Base-by-base conservation (phyloP, 2,329 filamentous ascomycete species). In the Colletotrichum shisoi region DNA sequence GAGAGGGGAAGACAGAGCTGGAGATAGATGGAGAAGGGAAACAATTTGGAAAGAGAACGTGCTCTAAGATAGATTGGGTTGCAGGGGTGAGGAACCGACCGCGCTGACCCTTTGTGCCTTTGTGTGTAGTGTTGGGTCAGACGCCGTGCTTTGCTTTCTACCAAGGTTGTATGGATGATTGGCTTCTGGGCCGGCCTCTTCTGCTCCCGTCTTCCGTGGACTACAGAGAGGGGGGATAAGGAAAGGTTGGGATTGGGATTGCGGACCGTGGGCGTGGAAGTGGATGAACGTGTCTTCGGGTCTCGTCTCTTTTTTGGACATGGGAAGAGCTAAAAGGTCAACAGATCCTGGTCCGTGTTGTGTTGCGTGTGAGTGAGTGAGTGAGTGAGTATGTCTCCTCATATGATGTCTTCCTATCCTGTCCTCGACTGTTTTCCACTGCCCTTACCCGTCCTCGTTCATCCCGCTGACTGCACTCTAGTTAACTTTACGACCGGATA, bases 291-390 rank as follows among this genome's bases (percentile, higher is more conserved):
- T 57, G 53, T 24, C 21, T 42, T 42, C 54, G 11, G 46, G 44
- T 37, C 48, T 56, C 48, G 61, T 54, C 63, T 67, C 54, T n/a
- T 46, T 53, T 46, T 53, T 52, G 31, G 27, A 15, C 49, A 40
- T 56, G 39, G 27, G n/a, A 46, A 56, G 34, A 34, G 34, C 27
- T 19, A 46, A 60, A 67, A 64, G 54, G 42, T 54, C 56, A 51
- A 45, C 46, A 64, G 46, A 59, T 17, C 54, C 54, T 45, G 40
- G 54, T 49, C 52, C 44, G 64, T 67, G 64, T 64, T 51, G 45
- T 39, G 54, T 57, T 57, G 42, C 31, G n/a, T 57, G 11, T 42
- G 40, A n/a, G 31, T 34, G 31, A 40, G 11, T 42, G 40, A n/a
- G 31, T 34, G 31, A 40, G 52, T 49, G 48, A 12, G 19, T 39